phyloP scores from a whole-genome alignment of 2,329 filamentous ascomycete species.

The Fusarium bactridioides region DNA sequence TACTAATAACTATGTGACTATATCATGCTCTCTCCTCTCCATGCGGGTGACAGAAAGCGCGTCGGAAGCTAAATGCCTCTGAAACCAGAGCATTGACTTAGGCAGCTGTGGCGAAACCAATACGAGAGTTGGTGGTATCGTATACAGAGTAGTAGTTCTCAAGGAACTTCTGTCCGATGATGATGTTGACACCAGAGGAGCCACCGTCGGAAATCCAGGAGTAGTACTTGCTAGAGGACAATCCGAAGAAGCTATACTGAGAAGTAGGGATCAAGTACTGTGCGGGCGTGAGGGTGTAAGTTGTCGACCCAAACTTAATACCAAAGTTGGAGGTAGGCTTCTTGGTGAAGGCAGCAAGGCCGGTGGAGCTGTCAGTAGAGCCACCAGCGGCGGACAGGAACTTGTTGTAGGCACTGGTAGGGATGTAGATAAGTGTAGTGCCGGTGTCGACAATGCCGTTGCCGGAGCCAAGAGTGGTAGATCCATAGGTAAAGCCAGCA shows the following conservation, averaged over 20 bases:
- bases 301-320: neutral
- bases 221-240: neutral
- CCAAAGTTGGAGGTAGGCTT: neutral
- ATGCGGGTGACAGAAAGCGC: fast-evolving
- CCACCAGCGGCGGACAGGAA: neutral
- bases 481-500: neutral
- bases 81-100: neutral
- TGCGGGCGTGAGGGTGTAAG: neutral
- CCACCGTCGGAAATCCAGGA: neutral
- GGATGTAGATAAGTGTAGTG: neutral
- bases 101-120: neutral
- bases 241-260: neutral
- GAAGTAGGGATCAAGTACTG: neutral
- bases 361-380: neutral
- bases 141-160: neutral
- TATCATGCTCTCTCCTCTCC: fast-evolving
- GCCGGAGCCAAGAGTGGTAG: neutral
- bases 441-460: neutral
- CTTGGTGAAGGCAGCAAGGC: neutral
- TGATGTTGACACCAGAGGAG: neutral
- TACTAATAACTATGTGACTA: neutral
- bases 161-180: slow-evolving; percentile 1
- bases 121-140: neutral
- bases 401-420: neutral
- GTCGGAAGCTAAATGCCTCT: fast-evolving